Conservation (phyloP, 352 stramenopile genomes). For the Bremia lactucae region DNA sequence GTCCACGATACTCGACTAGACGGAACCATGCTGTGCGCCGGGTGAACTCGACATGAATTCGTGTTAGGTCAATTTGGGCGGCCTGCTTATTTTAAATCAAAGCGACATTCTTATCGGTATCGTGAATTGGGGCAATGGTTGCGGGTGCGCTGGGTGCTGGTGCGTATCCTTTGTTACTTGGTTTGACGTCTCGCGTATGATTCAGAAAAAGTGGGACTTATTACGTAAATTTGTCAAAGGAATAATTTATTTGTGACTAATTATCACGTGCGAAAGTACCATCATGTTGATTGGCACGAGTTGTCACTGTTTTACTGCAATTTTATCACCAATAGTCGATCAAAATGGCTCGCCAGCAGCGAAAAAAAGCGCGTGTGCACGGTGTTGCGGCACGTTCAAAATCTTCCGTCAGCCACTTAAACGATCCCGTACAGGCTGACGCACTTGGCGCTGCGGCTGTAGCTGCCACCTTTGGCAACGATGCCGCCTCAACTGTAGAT, state of each 20-base stretch:
- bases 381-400: constrained; percentile 37
- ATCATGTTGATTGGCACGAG: constrained; percentile 19
- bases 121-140: constrained; percentile 51
- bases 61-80: constrained; percentile 38
- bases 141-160: constrained; percentile 23
- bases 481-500: constrained; percentile 17
- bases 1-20: constrained; percentile 24
- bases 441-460: constrained; percentile 43
- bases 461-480: constrained; percentile 46
- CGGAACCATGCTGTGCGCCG: constrained; percentile 49
- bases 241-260: no score
- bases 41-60: constrained; percentile 35
- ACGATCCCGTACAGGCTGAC: constrained; percentile 10
- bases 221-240: no score
- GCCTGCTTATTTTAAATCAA: constrained; percentile 14
- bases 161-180: constrained; percentile 30
- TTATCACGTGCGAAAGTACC: no score
- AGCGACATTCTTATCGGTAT: constrained; percentile 32
- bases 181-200: constrained; percentile 9
- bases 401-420: constrained; percentile 17
- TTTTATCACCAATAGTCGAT: neutral
- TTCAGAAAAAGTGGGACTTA: constrained; percentile 19
- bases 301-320: neutral
- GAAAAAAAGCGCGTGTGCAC: constrained; percentile 51
- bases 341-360: constrained; percentile 41